phyloP scores from a whole-genome alignment of 768 basidiomycete genomes.

The Botryobasidium botryosum region DNA sequence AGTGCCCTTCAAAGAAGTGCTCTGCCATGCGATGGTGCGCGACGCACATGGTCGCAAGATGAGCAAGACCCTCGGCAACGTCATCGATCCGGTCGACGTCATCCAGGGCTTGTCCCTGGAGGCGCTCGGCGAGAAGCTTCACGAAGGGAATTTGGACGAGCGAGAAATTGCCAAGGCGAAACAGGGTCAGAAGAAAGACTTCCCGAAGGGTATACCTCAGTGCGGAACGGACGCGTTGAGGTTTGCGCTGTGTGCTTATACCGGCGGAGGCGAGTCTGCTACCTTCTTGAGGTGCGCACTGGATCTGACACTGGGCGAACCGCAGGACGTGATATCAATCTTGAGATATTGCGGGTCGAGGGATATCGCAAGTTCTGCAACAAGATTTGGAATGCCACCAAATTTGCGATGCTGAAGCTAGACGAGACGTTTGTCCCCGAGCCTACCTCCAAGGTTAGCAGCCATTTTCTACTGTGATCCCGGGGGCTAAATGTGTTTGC shows the following conservation, averaged over 20 bases:
- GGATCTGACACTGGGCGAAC: background rate
- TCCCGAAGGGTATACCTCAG: constrained; percentile 96
- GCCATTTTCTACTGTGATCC: background rate
- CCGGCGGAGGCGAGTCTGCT: constrained; percentile 49
- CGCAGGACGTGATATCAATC: constrained; percentile 89
- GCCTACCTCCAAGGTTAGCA: constrained; percentile 42
- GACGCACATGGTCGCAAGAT: constrained; percentile 98
- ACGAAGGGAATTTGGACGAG: constrained; percentile 84
- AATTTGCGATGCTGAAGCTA: constrained; percentile 97
- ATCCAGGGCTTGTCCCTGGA: constrained; percentile 73
- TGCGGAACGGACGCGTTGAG: constrained; percentile 94
- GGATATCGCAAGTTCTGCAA: constrained; percentile 99
- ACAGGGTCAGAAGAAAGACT: constrained; percentile 95
- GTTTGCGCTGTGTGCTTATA: constrained; percentile 91
- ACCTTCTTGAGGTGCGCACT: background rate
- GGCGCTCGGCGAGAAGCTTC: constrained; percentile 65
- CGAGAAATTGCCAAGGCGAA: constrained; percentile 84
- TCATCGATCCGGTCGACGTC: constrained; percentile 92
- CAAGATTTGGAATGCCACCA: constrained; percentile 98
- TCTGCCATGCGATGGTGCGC: constrained; percentile 97
- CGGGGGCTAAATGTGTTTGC: background rate
- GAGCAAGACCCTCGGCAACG: constrained; percentile 96
- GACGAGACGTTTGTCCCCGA: constrained; percentile 70
- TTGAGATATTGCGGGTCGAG: constrained; percentile 90
- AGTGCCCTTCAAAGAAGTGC: constrained; percentile 90